Conservation (phyloP, 371 early-diverging fungal genomes). For the Lichtheimia ornata region DNA sequence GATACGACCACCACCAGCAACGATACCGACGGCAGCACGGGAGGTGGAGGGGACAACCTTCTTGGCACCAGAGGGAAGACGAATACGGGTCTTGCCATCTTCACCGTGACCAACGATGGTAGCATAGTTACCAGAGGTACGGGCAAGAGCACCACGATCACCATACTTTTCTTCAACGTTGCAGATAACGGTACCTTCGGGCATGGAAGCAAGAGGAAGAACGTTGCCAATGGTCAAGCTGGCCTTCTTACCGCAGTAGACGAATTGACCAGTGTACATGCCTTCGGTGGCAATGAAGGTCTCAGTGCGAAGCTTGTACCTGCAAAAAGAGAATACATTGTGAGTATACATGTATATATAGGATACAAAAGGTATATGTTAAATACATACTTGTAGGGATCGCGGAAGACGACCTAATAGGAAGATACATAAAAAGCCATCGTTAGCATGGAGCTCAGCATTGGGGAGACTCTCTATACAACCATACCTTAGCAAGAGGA, state of each 20-base stretch:
- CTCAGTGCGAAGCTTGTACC: conserved; percentile 27
- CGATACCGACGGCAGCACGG: conserved; percentile 98
- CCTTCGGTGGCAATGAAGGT: neutral
- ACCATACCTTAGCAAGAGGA: conserved; percentile 93
- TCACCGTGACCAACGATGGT: conserved; percentile 99
- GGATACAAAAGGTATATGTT: too few species aligned
- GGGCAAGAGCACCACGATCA: conserved; percentile 98
- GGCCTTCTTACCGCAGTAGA: conserved; percentile 91
- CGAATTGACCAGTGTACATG: conserved; percentile 26
- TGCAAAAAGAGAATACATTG: too few species aligned
- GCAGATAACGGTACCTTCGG: conserved; percentile 99
- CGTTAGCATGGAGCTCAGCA: conserved; percentile 13
- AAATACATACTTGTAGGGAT: conserved; percentile 57
- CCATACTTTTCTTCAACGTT: conserved; percentile 98
- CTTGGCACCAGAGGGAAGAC: conserved; percentile 98
- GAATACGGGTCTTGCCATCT: conserved; percentile 96
- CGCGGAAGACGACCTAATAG: conserved; percentile 52
- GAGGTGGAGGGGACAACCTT: conserved; percentile 88
- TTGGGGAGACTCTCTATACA: neutral
- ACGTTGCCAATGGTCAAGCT: conserved; percentile 96
- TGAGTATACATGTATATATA: too few species aligned
- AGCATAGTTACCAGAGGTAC: conserved; percentile 98
- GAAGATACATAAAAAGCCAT: neutral
- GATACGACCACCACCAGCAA: conserved; percentile 99
- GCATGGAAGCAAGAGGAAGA: conserved; percentile 94